These are phyloP conservation scores for Salicornia ramosissima DNA, from an alignment of 148 eudicot genomes.

Conservation along the genomic window DNA sequence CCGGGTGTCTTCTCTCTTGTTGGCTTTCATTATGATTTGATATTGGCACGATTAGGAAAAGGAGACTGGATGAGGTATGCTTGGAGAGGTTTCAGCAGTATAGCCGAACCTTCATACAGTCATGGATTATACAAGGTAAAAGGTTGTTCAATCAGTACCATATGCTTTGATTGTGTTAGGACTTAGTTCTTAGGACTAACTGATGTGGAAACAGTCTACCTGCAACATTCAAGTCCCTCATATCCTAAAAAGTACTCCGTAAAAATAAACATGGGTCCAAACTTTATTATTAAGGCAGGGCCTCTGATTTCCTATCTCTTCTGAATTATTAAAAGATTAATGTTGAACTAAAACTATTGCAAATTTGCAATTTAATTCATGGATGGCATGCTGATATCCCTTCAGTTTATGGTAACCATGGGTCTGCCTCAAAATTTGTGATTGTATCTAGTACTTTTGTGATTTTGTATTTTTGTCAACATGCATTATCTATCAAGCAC, in stretches of 20 bases:
- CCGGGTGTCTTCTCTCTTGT: not conserved
- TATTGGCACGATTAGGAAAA: constrained; percentile 52
- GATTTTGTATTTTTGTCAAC: not conserved
- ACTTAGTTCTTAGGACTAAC: too few species aligned
- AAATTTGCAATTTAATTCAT: not conserved
- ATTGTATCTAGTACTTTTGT: not conserved
- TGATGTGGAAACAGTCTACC: too few species aligned
- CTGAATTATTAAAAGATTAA: not conserved
- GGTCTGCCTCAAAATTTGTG: not conserved
- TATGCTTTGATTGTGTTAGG: not conserved
- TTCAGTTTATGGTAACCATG: not conserved
- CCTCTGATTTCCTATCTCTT: not conserved
- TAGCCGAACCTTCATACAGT: constrained; percentile 79
- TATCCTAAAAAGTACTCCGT: too few species aligned
- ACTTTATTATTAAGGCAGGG: not conserved
- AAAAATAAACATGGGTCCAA: too few species aligned
- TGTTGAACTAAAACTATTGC: not conserved
- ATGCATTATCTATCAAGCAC: not conserved
- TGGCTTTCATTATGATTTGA: not conserved
- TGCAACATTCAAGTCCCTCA: too few species aligned
- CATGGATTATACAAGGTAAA: constrained; percentile 94
- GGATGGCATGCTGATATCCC: not conserved
- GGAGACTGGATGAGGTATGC: constrained; percentile 90
- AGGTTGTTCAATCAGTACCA: not conserved
- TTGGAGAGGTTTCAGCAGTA: constrained; percentile 88